Conservation (phyloP, 1,284 basidiomycete species). For the Leucoagaricus sp. region DNA sequence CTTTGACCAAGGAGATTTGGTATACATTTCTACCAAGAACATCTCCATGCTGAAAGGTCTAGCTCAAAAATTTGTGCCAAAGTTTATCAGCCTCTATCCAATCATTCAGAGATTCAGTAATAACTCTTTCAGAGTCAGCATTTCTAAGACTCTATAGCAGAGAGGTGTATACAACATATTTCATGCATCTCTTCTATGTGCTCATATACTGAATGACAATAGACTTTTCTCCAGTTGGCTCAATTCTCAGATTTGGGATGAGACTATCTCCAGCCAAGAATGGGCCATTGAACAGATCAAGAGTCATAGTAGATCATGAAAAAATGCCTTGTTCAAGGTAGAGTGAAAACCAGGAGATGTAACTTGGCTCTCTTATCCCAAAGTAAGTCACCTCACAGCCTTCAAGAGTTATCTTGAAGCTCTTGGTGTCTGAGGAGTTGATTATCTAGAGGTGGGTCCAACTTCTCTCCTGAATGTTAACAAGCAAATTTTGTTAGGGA, state of each 20-base stretch:
- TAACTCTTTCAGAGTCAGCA: conserved; percentile 14
- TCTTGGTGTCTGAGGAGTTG: conserved; percentile 4
- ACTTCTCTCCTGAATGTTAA: too few relatives aligned
- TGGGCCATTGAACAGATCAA: not conserved
- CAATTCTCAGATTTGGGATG: conserved; percentile 15
- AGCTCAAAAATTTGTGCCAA: conserved; percentile 16
- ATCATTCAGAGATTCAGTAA: conserved; percentile 10
- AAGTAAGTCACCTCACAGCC: conserved; percentile 3
- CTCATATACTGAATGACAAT: conserved; percentile 26
- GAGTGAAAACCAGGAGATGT: conserved; percentile 16
- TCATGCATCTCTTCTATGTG: conserved; percentile 23
- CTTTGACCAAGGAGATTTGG: conserved; percentile 14
- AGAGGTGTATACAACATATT: conserved; percentile 25
- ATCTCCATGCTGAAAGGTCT: conserved; percentile 15
- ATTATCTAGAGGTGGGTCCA: too few relatives aligned
- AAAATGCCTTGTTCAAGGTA: conserved; percentile 18
- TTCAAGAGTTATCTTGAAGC: conserved; percentile 12
- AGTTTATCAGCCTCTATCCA: conserved; percentile 15
- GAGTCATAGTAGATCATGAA: conserved; percentile 19
- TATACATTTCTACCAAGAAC: conserved; percentile 11
- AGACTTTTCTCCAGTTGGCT: conserved; percentile 24
- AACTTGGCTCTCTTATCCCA: conserved; percentile 18
- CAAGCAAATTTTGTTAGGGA: too few relatives aligned
- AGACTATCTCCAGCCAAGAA: too few relatives aligned
- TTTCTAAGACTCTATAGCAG: conserved; percentile 17